Base-by-base conservation (phyloP, 2,329 filamentous ascomycete genomes). In the Fusarium sp. region DNA sequence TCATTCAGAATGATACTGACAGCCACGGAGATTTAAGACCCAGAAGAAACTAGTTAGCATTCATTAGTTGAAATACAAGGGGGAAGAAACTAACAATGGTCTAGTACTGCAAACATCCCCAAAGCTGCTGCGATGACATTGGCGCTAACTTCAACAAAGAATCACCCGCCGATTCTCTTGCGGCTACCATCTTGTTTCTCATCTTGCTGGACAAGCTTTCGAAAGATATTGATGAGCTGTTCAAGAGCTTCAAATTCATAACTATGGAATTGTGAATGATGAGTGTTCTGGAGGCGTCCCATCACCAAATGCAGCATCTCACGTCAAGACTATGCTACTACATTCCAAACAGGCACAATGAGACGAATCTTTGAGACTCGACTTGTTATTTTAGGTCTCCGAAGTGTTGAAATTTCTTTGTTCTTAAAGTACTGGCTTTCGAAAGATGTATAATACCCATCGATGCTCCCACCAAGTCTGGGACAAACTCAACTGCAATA, bases 351-450 rank as follows among this genome's bases (percentile, higher is more conserved):
- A 30, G 15, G 4, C 7, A 22, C 20, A 15, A 28, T n/a, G 3
- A 0, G 24, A 8, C 8, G 15, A 15, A 30, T 13, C 6, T 2
- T 4, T 16, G 24, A 3, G 4, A 13, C 35, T 30, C 22, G 1
- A 3, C 2, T 7, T 38, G 11, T 22, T n/a, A n/a, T 35, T 18
- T 16, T 35, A 35, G 33, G 33, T 35, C 2, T 38, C 2, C 8
- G 28, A 4, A 4, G n/a, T 12, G 15, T n/a, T 30, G 4, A 14
- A 16, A 3, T 39, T 54, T 41, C 50, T 54, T 54, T 41, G 24
- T 54, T 54, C 20, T 41, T 16, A 24, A 16, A 18, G 20, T n/a
- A n/a, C 20, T 14, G 12, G 24, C 24, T 39, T 22, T n/a, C 22
- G 8, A 30, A 39, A 39, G 20, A 41, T 18, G 35, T 53, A 54